Evolutionary conservation across 345 rosid species (phyloP), one percentile per base, ranked within the genome.

Genomic region (Eucalyptus virginea): DNA sequence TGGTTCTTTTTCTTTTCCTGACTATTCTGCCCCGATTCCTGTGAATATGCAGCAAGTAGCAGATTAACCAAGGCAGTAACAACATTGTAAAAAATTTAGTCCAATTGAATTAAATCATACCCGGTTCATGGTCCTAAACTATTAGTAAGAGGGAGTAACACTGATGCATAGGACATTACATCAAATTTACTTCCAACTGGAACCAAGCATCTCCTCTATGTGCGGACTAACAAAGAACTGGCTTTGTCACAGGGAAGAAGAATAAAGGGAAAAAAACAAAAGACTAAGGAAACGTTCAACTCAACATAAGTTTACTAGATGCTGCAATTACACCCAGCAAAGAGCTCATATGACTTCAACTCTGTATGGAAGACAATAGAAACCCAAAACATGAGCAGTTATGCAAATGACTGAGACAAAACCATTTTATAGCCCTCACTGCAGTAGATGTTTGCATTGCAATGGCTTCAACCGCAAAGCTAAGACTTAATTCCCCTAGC

Each of bases 11-110:
- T 98, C 96, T 94, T 97, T 88, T 96, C 99, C 89, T 96, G 96
- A 92, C 99, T 98, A 91, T 95, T 99, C 95, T 97, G 97, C 92
- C 99, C 99, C 48, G 94, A 93, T 90, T 98, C 98, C 99, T 98
- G 87, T 62, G 21, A 86, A 91, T 86, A 88, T 88, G 23, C 40
- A 91, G 81, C 60, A 92, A 67, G 83, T 65, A 89, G 30, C 24
- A 77, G 52, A 47, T 18, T 21, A 51, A 91, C 18, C 30, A 81
- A 42, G 32, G 28, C 58, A 47, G 24, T 50, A 89, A 49, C 58
- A 49, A 42, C 26, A 88, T 85, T 42, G 32, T 88, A 30, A 42
- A 67, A 60, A 42, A 48, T 49, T 26, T 44, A 69, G 42, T 40
- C 47, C 85, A 77, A 77, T 77, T 21, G 85, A 21, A 4, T 23